phyloP scores from a whole-genome alignment of 1,139 yeast species.

The Kodamaea anthophila region DNA sequence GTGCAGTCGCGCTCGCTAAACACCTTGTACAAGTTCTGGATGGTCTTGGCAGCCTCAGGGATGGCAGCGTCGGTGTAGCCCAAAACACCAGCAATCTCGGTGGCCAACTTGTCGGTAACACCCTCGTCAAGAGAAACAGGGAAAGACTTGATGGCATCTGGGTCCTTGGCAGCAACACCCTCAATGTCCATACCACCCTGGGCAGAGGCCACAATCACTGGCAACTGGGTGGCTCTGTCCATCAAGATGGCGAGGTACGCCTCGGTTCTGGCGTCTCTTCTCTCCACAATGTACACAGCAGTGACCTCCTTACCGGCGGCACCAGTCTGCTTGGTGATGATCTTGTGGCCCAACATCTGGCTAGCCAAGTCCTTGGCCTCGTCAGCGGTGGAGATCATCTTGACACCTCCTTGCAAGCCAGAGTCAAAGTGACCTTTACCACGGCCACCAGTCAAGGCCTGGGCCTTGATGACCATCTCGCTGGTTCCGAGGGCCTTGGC shows the following conservation, averaged over 20 bases:
- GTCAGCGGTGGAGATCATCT: slow-evolving; percentile 76
- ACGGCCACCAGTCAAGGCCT: slow-evolving; percentile 98
- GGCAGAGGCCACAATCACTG: slow-evolving; percentile 90
- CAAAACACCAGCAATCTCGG: slow-evolving; percentile 67
- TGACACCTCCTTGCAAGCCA: slow-evolving; percentile 96
- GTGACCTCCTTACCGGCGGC: slow-evolving; percentile 95
- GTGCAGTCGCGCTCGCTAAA: slow-evolving; percentile 92
- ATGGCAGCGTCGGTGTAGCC: slow-evolving; percentile 78
- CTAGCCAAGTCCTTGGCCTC: slow-evolving; percentile 84
- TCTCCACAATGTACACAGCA: slow-evolving; percentile 92
- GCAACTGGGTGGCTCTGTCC: slow-evolving; percentile 89
- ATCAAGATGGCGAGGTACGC: slow-evolving; percentile 91
- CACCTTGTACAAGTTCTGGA: slow-evolving; percentile 81
- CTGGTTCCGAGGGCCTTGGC: slow-evolving; percentile 65
- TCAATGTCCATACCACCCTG: slow-evolving; percentile 99
- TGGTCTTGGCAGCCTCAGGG: slow-evolving; percentile 82
- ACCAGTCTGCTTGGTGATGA: slow-evolving; percentile 97
- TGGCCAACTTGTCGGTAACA: slow-evolving; percentile 73
- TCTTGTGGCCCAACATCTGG: slow-evolving; percentile 87
- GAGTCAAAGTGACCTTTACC: slow-evolving; percentile 98
- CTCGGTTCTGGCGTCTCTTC: slow-evolving; percentile 90
- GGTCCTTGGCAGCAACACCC: slow-evolving; percentile 92
- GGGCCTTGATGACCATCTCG: slow-evolving; percentile 94
- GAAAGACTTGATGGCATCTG: slow-evolving; percentile 88
- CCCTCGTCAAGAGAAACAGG: slow-evolving; percentile 73